Conservation (phyloP, 2,329 filamentous ascomycete species). For the Aspergillus neotritici region DNA sequence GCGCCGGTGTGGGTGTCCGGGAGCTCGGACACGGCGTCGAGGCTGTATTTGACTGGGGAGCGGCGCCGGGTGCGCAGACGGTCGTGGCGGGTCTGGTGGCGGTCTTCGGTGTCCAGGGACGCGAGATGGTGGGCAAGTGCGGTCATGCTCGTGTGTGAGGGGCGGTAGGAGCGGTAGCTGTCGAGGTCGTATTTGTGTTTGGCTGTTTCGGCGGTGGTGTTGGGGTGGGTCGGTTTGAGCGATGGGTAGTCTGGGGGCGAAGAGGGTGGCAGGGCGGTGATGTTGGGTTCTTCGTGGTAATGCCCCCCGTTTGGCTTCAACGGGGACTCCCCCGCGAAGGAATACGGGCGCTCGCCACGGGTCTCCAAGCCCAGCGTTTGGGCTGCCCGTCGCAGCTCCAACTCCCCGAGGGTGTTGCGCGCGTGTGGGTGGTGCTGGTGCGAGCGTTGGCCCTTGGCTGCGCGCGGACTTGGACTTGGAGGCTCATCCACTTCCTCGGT, state of each 20-base stretch:
- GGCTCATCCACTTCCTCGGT: conserved; percentile 29
- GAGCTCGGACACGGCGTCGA: conserved; percentile 24
- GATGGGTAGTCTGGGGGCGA: conserved; percentile 27
- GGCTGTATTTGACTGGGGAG: conserved; percentile 24
- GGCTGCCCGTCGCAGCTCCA: conserved; percentile 21
- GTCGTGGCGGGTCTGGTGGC: conserved; percentile 16
- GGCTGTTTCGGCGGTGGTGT: conserved; percentile 11
- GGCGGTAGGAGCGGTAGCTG: conserved; percentile 18
- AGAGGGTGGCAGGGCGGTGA: conserved; percentile 22
- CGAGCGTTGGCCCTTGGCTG: conserved; percentile 22
- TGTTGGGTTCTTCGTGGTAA: conserved; percentile 9
- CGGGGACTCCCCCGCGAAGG: conserved; percentile 15
- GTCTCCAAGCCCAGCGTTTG: conserved; percentile 23
- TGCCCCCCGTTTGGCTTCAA: conserved; percentile 10
- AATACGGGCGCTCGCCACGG: conserved; percentile 22
- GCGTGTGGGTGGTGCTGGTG: conserved; percentile 2
- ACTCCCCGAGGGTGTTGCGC: conserved; percentile 10
- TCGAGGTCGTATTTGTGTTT: conserved; percentile 20
- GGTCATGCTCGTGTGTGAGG: conserved; percentile 22
- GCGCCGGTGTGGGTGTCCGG: conserved; percentile 12
- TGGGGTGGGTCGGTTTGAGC: conserved; percentile 17
- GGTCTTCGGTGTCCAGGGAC: conserved; percentile 11
- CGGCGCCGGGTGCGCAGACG: conserved; percentile 18
- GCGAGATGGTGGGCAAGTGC: conserved; percentile 20
- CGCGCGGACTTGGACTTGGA: conserved; percentile 32